Base-by-base conservation (phyloP, 306 rosid genomes). In the Astragalus glycyphyllos region DNA sequence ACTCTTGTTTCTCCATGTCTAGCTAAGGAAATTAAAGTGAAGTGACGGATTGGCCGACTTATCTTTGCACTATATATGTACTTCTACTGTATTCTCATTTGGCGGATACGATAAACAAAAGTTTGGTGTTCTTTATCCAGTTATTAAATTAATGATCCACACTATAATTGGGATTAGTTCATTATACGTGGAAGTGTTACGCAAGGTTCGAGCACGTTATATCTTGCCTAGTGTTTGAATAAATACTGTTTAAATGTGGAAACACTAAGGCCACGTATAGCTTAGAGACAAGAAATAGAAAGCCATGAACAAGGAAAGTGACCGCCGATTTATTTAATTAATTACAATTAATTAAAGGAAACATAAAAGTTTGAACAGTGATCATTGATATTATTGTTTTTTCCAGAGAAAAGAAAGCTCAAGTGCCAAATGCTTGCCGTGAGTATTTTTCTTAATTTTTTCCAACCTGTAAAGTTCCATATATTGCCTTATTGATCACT, bases 131-230 rank as follows among this genome's bases (percentile, higher is more conserved):
- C 67, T 61, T 54, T 31, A 77, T 53, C 59, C n/a, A 69, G 23
- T 57, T 17, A 70, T 77, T 70, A 20, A 65, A 42, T 11, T 26
- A 60, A 41, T 16, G 16, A 48, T 44, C 42, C 13, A 31, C 17
- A 29, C 59, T 54, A 20, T 48, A 64, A 54, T 58, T 48, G 26
- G 76, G 56, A 42, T 60, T 58, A 58, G 37, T 29, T 4, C 6
- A 6, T 77, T 72, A 68, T 75, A 40, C 8, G 77, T 66, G 76
- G 51, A 65, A 73, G 11, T 72, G 72, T 73, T 44, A 32, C 84
- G 81, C 75, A 69, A 57, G 17, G 4, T 50, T 72, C 20, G 15
- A 61, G 31, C 55, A 23, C 64, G 59, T n/a, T 70, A 47, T 4
- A 29, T 65, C 42, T 41, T 32, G 9, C 77, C 57, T 66, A 57